Evolutionary conservation across 768 basidiomycete species (phyloP), one percentile per base, ranked within the genome.

Genomic region (Mycena alexandri): DNA sequence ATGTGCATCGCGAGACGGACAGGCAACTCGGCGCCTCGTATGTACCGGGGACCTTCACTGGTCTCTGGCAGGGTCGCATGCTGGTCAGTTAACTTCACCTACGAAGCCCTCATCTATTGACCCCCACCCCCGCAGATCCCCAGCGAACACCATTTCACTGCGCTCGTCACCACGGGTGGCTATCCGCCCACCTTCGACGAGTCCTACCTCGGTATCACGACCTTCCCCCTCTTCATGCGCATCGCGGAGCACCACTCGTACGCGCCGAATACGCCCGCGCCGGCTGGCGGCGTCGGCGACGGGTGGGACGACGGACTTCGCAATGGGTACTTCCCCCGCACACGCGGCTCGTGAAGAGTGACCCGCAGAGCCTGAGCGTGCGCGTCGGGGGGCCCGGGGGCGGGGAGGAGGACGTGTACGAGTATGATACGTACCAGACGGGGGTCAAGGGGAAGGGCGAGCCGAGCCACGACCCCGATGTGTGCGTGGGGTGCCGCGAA

Each of bases 31-130:
- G 77, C 2, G 24, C 47, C 3, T 62, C 69, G 5, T 87, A 87
- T 73, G 80, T 79, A 2, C 82, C 81, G 10, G 87, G 89, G 14
- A 72, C 79, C 5, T 73, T 90, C 57, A 76, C 75, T 38, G 89
- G 89, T 1, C 79, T 86, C 10, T 90, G 86, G 89, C 84, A 89
- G 65, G 91, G 92, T 5, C 80, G 87, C 21, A 82, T 90, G 76
- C 77, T 88, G 61, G 90, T 91, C 59, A 65, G 89, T 84, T 8
- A 7, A 9, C 24, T 25, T 38, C 19, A 5, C 24, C 42, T 13
- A 19, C 19, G 12, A 5, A 8, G 22, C 12, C 38, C 38, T 47
- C n/a, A 53, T n/a, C 22, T 36, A 19, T 12, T 46, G 4, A 21
- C 29, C 5, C n/a, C 41, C 3, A 17, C 21, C 10, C 61, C 17